Base-by-base conservation (phyloP, 441 rosid species). In the Gossypium trilobum region DNA sequence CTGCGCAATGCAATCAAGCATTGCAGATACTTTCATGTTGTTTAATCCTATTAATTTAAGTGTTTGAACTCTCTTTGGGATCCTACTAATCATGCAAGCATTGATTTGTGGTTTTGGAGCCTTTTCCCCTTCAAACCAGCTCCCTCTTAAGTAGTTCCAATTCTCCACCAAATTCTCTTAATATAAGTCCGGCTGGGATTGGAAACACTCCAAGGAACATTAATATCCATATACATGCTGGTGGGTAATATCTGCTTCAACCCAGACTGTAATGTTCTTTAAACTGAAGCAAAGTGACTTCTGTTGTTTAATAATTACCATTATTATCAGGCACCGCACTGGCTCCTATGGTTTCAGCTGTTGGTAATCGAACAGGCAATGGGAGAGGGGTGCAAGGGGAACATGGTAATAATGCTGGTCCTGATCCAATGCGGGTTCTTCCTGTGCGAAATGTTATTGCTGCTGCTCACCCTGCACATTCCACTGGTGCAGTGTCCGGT, bases 181-280 rank as follows among this genome's bases (percentile, higher is more conserved):
- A 79, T 11, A 55, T 80, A 25, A 83, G 87, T 70, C 85, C 88
- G 51, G 87, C 80, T 79, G 98, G 95, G 66, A 61, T 80, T 74
- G 93, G 91, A 78, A 86, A 77, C 80, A 86, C 84, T 51, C 87
- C 88, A 51, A 86, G 98, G 84, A 81, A 89, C 75, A 73, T 95
- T 72, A 95, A 95, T 82, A 95, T 95, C 52, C 99, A 93, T 79
- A 93, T 95, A 81, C 98, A 89, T 83, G 96, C 99, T 65, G 99
- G 99, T 95, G 68, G 78, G 91, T 71, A 64, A 68, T 78, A 57
- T 78, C 79, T 74, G 27, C 23, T 55, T 64, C 33, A 50, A 54
- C 13, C 4, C 19, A 42, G 8, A 9, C 17, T 31, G 48, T 16
- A 48, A n/a, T 55, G 56, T 73, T 67, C 46, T 63, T 36, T 22